Conservation (phyloP, 768 basidiomycete species). For the Coprinellus aureogranulatus region DNA sequence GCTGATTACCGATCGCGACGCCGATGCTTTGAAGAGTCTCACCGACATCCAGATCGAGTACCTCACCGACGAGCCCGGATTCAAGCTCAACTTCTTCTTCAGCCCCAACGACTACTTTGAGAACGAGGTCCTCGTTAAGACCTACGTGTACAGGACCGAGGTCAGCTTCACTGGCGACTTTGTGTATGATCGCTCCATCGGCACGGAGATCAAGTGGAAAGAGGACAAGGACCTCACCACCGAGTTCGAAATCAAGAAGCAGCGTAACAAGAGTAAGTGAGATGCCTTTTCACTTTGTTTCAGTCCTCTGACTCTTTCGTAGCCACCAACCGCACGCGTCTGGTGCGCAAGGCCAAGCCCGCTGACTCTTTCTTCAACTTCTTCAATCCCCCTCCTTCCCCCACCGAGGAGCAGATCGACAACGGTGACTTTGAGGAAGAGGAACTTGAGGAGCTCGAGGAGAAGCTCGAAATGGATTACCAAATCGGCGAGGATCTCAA, state of each 20-base stretch:
- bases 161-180: slow-evolving; percentile 97
- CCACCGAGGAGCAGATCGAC: slow-evolving; percentile 65
- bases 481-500: slow-evolving; percentile 98
- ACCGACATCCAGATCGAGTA: slow-evolving; percentile 80
- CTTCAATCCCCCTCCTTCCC: slow-evolving; percentile 80
- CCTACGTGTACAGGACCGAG: slow-evolving; percentile 89
- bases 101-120: slow-evolving; percentile 83
- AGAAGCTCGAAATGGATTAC: slow-evolving; percentile 93
- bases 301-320: slow-evolving; percentile 1
- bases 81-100: slow-evolving; percentile 86
- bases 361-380: slow-evolving; percentile 99
- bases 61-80: slow-evolving; percentile 76
- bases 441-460: slow-evolving; percentile 87
- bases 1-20: slow-evolving; percentile 92
- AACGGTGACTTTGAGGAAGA: slow-evolving; percentile 76
- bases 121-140: slow-evolving; percentile 83
- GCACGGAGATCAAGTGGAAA: slow-evolving; percentile 96
- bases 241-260: slow-evolving; percentile 98
- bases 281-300: neutral
- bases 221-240: slow-evolving; percentile 97
- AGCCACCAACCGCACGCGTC: slow-evolving; percentile 83
- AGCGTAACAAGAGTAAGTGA: slow-evolving; percentile 91
- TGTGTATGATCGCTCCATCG: slow-evolving; percentile 91
- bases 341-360: slow-evolving; percentile 82
- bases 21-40: slow-evolving; percentile 77